phyloP scores from a whole-genome alignment of 148 eudicot species.

The Nepenthes mirabilis region DNA sequence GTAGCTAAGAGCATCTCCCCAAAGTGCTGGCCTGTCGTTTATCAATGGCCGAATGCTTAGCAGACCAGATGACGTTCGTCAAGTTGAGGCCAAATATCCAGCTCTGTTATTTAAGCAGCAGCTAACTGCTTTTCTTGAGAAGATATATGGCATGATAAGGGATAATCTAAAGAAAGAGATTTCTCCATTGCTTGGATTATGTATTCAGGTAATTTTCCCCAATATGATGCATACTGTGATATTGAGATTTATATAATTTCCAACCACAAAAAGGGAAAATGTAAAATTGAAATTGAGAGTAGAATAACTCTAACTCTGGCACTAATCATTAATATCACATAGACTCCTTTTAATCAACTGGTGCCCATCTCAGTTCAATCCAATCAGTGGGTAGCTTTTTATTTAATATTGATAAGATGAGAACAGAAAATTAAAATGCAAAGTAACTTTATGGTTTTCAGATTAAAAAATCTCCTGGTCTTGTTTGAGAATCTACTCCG shows the following conservation, averaged over 20 bases:
- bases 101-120: conserved; percentile 97
- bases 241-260: background rate
- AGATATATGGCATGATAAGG: conserved; percentile 94
- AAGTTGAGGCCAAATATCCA: conserved; percentile 97
- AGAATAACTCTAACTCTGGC: no score
- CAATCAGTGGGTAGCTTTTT: no score
- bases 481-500: no score
- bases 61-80: conserved; percentile 70
- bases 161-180: conserved; percentile 96
- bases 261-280: background rate
- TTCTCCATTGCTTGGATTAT: conserved; percentile 83
- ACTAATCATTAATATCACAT: no score
- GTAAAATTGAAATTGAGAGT: no score
- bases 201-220: conserved; percentile 62
- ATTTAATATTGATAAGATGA: no score
- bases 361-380: no score
- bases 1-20: conserved; percentile 82
- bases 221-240: background rate
- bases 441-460: no score
- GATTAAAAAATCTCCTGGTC: no score
- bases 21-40: conserved; percentile 71
- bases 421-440: no score
- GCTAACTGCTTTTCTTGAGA: conserved; percentile 95
- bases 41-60: conserved; percentile 60
- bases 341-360: no score